Base-by-base conservation (phyloP, 306 rosid species). In the Fragaria vesca region DNA sequence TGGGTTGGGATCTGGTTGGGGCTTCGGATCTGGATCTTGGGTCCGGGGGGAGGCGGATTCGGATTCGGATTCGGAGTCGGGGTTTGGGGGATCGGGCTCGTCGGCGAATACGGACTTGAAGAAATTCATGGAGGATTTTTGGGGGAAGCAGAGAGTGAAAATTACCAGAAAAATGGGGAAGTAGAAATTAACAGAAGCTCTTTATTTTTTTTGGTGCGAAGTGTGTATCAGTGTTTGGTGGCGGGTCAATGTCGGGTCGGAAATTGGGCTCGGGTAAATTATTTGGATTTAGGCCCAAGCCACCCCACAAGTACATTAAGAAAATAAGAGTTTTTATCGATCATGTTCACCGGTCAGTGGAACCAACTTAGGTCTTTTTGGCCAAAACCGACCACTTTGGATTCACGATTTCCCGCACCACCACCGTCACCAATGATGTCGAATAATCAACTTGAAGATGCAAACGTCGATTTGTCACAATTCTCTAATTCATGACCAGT, bases 101-200 rank as follows among this genome's bases (percentile, higher is more conserved):
- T 93, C 97, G 2, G 84, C 72, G 82, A 91, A 93, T 47, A 93
- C 96, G 74, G 98, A 79, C 76, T 89, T 90, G 87, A 93, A 93
- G 93, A 93, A 85, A 90, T 93, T 79, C 96, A 93, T 91, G 82
- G 84, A 50, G 54, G 78, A 62, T 28, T 36, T 13, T 57, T 8
- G 54, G 45, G 60, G 8, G 32, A 5, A 36, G 26, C 0, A 54
- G 9, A 26, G 12, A 20, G 26, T 48, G 12, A 50, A 43, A n/a
- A 12, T 10, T 50, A 76, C 36, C 57, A 46, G 82, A 63, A 34
- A 66, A 43, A 18, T 71, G 1, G 73, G 12, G 5, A 54, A 26
- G 21, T 15, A 38, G 57, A 71, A 34, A 6, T 4, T 54, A 52
- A n/a, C 30, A 9, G 32, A 24, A 38, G 46, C 7, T 24, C 0